Evolutionary conservation across 768 basidiomycete genomes (phyloP), one percentile per base, ranked within the genome.

Genomic region (Leucogyrophana mollusca): DNA sequence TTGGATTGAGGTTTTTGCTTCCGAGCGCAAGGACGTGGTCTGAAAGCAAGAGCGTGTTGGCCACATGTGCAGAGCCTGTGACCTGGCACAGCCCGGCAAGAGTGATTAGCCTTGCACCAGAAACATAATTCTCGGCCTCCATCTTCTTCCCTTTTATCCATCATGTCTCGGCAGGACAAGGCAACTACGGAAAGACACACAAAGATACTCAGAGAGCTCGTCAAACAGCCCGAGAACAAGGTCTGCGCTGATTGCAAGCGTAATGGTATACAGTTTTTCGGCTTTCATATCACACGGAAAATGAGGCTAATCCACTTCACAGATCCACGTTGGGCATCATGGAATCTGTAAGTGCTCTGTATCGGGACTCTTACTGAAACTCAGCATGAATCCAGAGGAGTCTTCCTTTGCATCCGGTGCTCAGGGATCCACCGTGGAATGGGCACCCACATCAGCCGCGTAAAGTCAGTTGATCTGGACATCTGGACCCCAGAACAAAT

Each of bases 311-410:
- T 34, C 39, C 14, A 18, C 33, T 20, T 40, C 11, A 13, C 54
- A 96, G 94, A 98, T 75, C 91, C 95, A 35, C 79, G 95, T 56
- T 99, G 95, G 95, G 95, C 95, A 34, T 93, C 92, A 7, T 96
- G 94, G 89, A 98, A 97, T 65, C 68, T 97, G 89, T 92, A 61
- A 54, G 83, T 59, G 25, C 24, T 20, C n/a, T 30, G 40, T 23
- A 18, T 21, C 23, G 18, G 20, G 38, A 13, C 22, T 22, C n/a
- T 11, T 13, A 27, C 13, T 18, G 10, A 3, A 23, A 50, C n/a
- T 46, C 13, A 47, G 18, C 25, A 16, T 42, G 3, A 35, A 13
- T 46, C 17, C 51, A 94, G 91, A 21, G 95, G 95, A 18, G 87
- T 93, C 2, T 96, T 93, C 62, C 74, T 98, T 32, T 99, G 95